A percentile compares a stretch with the other conserved stretches of the same genome.
Conservation (phyloP, 2,329 filamentous ascomycete genomes). For the Botrytis medusae region DNA sequence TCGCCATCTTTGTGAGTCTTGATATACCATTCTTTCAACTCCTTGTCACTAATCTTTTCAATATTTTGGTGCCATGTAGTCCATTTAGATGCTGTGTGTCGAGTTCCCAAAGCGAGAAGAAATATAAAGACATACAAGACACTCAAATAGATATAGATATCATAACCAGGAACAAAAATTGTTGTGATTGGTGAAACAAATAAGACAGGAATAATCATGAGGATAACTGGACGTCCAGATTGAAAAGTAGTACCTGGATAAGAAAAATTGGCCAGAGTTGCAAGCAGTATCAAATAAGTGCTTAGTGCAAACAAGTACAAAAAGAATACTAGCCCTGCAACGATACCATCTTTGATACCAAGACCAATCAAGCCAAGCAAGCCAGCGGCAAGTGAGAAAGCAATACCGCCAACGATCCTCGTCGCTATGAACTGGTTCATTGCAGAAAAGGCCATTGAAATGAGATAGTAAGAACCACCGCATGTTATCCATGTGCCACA, state of each 20-base stretch:
- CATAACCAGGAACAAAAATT: constrained; percentile 49
- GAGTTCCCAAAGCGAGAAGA: constrained; percentile 51
- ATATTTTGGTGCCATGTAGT: constrained; percentile 55
- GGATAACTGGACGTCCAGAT: constrained; percentile 50
- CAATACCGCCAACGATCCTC: constrained; percentile 50
- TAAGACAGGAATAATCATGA: constrained; percentile 55
- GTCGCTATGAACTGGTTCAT: constrained; percentile 46
- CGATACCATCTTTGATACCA: constrained; percentile 45
- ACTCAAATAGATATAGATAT: constrained; percentile 56
- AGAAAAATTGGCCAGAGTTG: constrained; percentile 49
- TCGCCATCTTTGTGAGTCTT: constrained; percentile 20
- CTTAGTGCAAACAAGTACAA: constrained; percentile 58
- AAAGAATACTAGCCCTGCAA: constrained; percentile 55
- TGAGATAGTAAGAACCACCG: constrained; percentile 62
- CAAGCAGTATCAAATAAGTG: constrained; percentile 57
- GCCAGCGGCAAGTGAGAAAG: constrained; percentile 40
- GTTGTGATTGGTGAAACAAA: constrained; percentile 58
- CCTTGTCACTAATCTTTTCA: constrained; percentile 50
- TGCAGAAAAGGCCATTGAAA: constrained; percentile 51
- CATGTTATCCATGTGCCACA: constrained; percentile 63
- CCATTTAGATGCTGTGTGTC: constrained; percentile 56
- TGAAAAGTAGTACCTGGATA: constrained; percentile 53
- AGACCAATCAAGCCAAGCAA: constrained; percentile 52
- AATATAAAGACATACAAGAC: constrained; percentile 54
- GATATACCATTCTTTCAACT: constrained; percentile 47